Conservation (phyloP, 208 protist species). For the Acanthamoeba comandoni region DNA sequence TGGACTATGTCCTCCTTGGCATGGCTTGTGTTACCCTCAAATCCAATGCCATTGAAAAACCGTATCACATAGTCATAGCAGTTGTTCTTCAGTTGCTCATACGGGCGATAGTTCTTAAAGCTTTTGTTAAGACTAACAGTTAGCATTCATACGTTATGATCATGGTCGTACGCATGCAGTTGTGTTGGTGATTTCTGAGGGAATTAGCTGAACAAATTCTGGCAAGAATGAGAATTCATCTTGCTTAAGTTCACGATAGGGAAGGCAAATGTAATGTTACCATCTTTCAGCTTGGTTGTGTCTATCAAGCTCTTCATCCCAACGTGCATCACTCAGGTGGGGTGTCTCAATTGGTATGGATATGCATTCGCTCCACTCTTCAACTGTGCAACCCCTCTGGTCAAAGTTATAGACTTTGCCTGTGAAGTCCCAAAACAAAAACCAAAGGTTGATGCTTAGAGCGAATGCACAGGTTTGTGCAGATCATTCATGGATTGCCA, state of each 20-base stretch:
- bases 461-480: too few species aligned
- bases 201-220: too few species aligned
- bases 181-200: too few species aligned
- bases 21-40: neutral
- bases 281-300: constrained; percentile 25
- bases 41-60: constrained; percentile 24
- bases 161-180: too few species aligned
- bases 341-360: neutral
- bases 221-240: too few species aligned
- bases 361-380: constrained; percentile 33
- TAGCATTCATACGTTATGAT: too few species aligned
- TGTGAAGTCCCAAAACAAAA: neutral
- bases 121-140: neutral
- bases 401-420: constrained; percentile 62
- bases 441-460: too few species aligned
- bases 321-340: neutral
- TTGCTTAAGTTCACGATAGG: too few species aligned
- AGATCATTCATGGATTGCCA: too few species aligned
- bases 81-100: constrained; percentile 40
- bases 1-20: constrained; percentile 10
- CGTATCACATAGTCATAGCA: constrained; percentile 56
- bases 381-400: neutral
- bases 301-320: constrained; percentile 26
- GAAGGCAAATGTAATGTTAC: constrained; percentile 18
- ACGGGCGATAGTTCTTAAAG: constrained; percentile 17